Conservation (phyloP, 371 early-diverging fungal genomes). For the Mortierella sp. region DNA sequence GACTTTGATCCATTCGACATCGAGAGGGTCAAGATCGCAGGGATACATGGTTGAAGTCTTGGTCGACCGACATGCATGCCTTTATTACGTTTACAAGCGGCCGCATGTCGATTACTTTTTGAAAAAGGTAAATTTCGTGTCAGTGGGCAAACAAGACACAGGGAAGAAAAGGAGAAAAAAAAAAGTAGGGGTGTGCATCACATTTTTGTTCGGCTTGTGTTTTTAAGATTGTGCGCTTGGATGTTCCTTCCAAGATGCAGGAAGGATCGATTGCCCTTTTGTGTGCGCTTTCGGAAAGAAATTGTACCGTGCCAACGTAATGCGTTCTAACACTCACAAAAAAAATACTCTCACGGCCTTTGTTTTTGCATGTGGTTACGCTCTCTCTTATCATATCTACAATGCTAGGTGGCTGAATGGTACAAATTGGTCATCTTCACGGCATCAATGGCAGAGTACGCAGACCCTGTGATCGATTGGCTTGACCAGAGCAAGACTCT, state of each 20-base stretch:
- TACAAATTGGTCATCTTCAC: conserved; percentile 99
- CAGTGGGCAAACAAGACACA: not conserved
- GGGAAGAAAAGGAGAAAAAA: not conserved
- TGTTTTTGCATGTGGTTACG: conserved; percentile 2
- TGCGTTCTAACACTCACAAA: not conserved
- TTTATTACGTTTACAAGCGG: conserved; percentile 97
- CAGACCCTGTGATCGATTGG: conserved; percentile 97
- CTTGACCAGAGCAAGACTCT: conserved; percentile 85
- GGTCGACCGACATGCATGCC: conserved; percentile 88
- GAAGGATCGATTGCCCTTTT: not conserved
- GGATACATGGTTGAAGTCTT: conserved; percentile 93
- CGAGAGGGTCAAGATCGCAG: conserved; percentile 71
- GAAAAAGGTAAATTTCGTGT: conserved; percentile 72
- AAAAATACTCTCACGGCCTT: conserved; percentile 1
- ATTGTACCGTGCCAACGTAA: not conserved
- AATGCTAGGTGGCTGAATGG: conserved; percentile 88
- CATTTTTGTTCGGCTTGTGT: not conserved
- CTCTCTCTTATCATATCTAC: not conserved
- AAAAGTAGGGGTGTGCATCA: not conserved
- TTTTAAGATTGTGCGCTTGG: not conserved
- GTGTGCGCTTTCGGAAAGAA: not conserved
- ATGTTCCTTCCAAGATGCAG: not conserved
- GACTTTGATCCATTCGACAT: conserved; percentile 95
- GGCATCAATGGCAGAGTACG: conserved; percentile 97
- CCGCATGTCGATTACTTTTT: conserved; percentile 97